phyloP scores from a whole-genome alignment of 169 alveolate species.

The Eimeria tenella region DNA sequence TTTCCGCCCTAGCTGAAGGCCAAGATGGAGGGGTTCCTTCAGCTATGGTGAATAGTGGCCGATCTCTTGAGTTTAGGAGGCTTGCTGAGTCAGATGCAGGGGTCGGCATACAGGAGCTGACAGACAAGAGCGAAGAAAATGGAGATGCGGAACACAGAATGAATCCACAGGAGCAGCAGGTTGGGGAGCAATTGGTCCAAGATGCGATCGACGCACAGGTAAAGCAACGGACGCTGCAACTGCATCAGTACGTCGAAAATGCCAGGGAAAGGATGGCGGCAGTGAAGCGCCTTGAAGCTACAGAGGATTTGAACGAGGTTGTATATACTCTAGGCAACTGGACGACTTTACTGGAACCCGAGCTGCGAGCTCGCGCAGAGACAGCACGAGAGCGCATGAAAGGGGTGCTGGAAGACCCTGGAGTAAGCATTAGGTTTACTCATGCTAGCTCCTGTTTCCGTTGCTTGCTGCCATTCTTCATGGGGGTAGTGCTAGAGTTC shows the following conservation, averaged over 20 bases:
- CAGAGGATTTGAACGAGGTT: constrained; percentile 30
- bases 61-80: constrained; percentile 23
- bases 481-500: no score
- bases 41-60: not conserved
- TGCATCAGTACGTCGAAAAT: constrained; percentile 13
- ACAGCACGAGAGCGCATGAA: constrained; percentile 36
- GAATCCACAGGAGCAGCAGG: not conserved
- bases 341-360: constrained; percentile 66
- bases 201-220: not conserved
- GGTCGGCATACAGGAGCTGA: not conserved
- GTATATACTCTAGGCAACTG: constrained; percentile 75
- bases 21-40: not conserved
- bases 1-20: not conserved
- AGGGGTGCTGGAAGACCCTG: constrained; percentile 72
- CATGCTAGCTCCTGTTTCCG: no score
- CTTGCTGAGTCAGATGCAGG: not conserved
- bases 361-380: constrained; percentile 46
- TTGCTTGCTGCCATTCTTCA: no score
- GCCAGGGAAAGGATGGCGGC: constrained; percentile 8
- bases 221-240: constrained; percentile 6
- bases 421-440: constrained; percentile 23
- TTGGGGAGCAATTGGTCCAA: not conserved
- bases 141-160: not conserved
- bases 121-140: not conserved
- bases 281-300: constrained; percentile 8